Evolutionary conservation across 176 grass and related monocot genomes (phyloP), one percentile per base, ranked within the genome.

Genomic region (Cenchrus fungigraminus): DNA sequence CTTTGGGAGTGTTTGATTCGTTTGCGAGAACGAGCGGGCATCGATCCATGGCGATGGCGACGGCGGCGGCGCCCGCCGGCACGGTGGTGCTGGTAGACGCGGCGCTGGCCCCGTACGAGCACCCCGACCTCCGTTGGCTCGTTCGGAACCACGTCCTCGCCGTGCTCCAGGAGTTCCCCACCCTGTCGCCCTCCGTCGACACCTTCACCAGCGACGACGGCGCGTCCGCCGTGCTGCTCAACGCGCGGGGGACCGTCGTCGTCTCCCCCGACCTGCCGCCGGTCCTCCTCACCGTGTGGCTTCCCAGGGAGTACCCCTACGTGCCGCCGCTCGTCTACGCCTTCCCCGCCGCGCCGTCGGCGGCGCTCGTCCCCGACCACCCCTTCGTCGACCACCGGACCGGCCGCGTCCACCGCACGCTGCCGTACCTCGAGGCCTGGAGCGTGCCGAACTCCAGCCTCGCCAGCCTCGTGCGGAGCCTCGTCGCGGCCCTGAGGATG

Each of bases 141-240:
- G 81, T 90, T 55, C 83, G 83, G 20, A 0, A 65, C 11, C 64
- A 90, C 19, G 64, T 90, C n/a, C 47, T 86, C 79, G 40, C 79
- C 55, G 83, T 86, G 32, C 83, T 90, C 73, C 25, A 40, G 5
- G 78, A 86, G 2, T 86, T 78, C 88, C 83, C 83, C 54, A 32
- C 88, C 49, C 83, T 90, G 56, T 86, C 88, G 56, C 78, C 88
- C 16, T 70, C 65, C 65, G 71, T 81, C 12, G 88, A 77, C 63
- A 52, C 78, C 55, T 90, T 78, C 88, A 90, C 72, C 65, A 28
- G 55, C 83, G 55, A 82, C 43, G 52, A 58, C 65, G 83, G 85
- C 34, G 79, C 56, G 10, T 52, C 79, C 73, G 7, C 72, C 56
- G 71, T 76, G 65, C 88, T 90, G 65, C 83, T 90, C 79, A 51